Evolutionary conservation across 2,329 filamentous ascomycete genomes (phyloP).

Genomic region (Colletotrichum sp.): DNA sequence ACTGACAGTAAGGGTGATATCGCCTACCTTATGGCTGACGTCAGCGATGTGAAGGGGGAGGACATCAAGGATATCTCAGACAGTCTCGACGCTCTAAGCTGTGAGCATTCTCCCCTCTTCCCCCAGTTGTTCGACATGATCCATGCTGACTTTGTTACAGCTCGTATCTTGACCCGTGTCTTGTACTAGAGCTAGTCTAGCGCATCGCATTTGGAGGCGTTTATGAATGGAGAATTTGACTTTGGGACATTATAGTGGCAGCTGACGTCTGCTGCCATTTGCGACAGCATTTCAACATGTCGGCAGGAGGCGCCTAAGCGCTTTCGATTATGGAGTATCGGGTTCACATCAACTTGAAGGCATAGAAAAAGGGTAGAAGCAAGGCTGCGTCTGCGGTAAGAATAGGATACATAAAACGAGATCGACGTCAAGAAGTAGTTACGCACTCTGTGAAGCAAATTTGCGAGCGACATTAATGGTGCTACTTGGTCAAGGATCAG

Average conservation of each 20-base stretch:
- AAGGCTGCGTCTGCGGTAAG: background rate
- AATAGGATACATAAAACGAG: background rate
- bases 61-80: constrained; percentile 90
- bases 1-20: constrained; percentile 93
- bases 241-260: background rate
- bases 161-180: constrained; percentile 52
- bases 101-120: constrained; percentile 54
- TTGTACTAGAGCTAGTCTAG: constrained; percentile 41
- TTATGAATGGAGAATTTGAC: background rate
- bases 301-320: background rate
- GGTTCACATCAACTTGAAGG: constrained; percentile 18
- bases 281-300: constrained; percentile 18
- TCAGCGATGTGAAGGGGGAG: constrained; percentile 80
- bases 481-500: background rate
- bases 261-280: background rate
- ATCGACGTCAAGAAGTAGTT: background rate
- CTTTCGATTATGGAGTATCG: constrained; percentile 7
- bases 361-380: background rate
- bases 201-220: constrained; percentile 5
- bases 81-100: constrained; percentile 79
- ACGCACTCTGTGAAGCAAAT: background rate
- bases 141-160: constrained; percentile 28
- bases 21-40: constrained; percentile 97
- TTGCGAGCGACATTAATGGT: background rate
- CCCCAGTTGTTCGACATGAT: background rate